phyloP scores from a whole-genome alignment of 2,329 filamentous ascomycete species.

The Pezizomycotina sp. region DNA sequence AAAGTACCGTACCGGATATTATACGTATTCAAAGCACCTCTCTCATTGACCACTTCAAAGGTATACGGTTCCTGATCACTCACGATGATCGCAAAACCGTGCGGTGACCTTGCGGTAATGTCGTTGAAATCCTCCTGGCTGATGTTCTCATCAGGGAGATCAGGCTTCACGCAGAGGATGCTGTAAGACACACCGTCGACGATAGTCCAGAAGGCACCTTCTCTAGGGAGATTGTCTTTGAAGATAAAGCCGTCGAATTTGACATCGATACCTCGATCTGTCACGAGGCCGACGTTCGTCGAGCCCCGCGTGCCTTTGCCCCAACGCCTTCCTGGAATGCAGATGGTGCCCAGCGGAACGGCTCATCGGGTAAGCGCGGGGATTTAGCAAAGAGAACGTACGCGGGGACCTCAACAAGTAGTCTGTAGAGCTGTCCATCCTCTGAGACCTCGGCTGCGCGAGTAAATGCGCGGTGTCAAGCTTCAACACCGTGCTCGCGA shows the following conservation, averaged over 20 bases:
- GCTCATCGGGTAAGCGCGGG: conserved; percentile 10
- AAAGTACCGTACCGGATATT: conserved; percentile 5
- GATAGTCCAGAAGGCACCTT: conserved; percentile 3
- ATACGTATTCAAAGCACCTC: conserved; percentile 8
- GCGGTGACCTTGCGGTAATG: conserved; percentile 5
- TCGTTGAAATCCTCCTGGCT: conserved; percentile 7
- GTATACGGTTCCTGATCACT: neutral
- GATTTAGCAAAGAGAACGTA: conserved; percentile 9
- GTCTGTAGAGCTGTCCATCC: conserved; percentile 9
- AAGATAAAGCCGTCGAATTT: conserved; percentile 9
- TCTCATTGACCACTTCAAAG: conserved; percentile 7
- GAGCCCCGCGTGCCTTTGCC: conserved; percentile 11
- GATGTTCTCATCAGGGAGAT: neutral
- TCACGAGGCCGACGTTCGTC: conserved; percentile 13
- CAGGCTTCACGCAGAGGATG: conserved; percentile 3
- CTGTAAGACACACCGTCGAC: neutral
- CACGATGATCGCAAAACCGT: conserved; percentile 11
- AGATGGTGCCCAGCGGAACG: conserved; percentile 16
- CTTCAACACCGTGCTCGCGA: conserved; percentile 13
- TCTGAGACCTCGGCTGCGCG: conserved; percentile 9
- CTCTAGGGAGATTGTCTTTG: no score
- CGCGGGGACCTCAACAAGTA: conserved; percentile 13
- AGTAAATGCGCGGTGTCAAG: conserved; percentile 12
- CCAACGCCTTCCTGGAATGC: conserved; percentile 6
- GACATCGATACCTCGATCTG: conserved; percentile 8